These are phyloP conservation scores for Exophiala alcalophila DNA, from an alignment of 2,329 filamentous ascomycete genomes.

Conservation along the genomic window DNA sequence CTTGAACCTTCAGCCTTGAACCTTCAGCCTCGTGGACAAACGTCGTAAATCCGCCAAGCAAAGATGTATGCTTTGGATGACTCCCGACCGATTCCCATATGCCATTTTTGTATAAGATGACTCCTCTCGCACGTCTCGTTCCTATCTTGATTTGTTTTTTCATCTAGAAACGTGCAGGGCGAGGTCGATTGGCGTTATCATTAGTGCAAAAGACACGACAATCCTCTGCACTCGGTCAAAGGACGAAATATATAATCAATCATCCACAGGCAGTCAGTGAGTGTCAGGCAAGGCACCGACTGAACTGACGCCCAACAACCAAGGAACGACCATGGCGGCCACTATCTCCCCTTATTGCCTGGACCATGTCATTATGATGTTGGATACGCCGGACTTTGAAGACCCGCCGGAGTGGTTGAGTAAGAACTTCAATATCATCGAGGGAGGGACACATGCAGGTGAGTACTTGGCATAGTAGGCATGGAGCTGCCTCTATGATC, in stretches of 20 bases:
- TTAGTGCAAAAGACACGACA: neutral
- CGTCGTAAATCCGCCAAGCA: conserved; percentile 1
- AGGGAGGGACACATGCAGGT: conserved; percentile 30
- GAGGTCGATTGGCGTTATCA: no score
- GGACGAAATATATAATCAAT: no score
- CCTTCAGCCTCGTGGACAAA: neutral
- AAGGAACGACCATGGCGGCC: conserved; percentile 6
- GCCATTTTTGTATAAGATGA: no score
- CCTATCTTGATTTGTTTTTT: no score
- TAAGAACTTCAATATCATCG: conserved; percentile 30
- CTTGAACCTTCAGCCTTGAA: neutral
- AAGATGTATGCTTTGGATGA: conserved; percentile 4
- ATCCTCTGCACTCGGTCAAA: no score
- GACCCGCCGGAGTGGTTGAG: conserved; percentile 29
- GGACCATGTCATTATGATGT: conserved; percentile 31
- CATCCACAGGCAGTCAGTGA: no score
- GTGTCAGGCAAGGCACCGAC: no score
- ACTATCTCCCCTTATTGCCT: conserved; percentile 17
- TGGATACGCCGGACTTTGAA: conserved; percentile 28
- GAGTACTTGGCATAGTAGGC: conserved; percentile 1
- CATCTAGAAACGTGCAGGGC: no score
- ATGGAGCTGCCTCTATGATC: neutral
- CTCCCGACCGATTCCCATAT: no score
- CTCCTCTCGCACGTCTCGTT: no score
- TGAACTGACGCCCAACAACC: neutral